Evolutionary conservation across 208 protist genomes (phyloP), one percentile per base, ranked within the genome.

Genomic region (Leishmania gerbilli): DNA sequence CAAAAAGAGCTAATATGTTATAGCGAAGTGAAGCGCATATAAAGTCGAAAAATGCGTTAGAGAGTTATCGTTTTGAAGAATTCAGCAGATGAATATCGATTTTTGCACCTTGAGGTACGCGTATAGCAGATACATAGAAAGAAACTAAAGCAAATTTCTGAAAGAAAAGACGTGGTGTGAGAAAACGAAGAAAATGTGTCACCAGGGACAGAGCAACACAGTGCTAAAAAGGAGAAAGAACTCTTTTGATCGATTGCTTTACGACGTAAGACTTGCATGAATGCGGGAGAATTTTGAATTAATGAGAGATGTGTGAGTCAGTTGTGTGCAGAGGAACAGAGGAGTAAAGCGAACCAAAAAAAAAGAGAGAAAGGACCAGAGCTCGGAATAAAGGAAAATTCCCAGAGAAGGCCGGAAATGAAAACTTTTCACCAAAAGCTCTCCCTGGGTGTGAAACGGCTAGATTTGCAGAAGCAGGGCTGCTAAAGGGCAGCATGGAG

Each of bases 271-370:
- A 24, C 68, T 74, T 24, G 55, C 68, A 21, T 31, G 19, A 6
- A 31, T 31, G 3, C 15, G 34, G 19, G 24, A 49, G 8, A 24
- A 74, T 31, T 34, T 37, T 53, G 2, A 37, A 37, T 53, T 55
- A 37, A n/a, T 4, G 31, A 8, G 1, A 31, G 21, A 31, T 49
- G 34, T 45, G 34, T 69, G 3, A 1, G 34, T 69, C 4, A 1
- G 11, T 24, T 45, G 65, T 24, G 45, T 11, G 34, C 34, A 40
- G 13, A 68, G 3, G 15, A 42, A 17, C 19, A 8, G 42, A 60
- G 64, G 34, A 65, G 19, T 31, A 47, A 64, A 40, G 34, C 8
- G 42, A 79, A 71, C 75, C 45, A 53, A 79, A 71, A 80, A 37
- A 15, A 80, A 53, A 74, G 11, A 55, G 27, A 76, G 47, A 58